A percentile compares a stretch with the other conserved stretches of the same genome.
Conservation (phyloP, 2,329 filamentous ascomycete genomes). For the Hypoxylon sp. region DNA sequence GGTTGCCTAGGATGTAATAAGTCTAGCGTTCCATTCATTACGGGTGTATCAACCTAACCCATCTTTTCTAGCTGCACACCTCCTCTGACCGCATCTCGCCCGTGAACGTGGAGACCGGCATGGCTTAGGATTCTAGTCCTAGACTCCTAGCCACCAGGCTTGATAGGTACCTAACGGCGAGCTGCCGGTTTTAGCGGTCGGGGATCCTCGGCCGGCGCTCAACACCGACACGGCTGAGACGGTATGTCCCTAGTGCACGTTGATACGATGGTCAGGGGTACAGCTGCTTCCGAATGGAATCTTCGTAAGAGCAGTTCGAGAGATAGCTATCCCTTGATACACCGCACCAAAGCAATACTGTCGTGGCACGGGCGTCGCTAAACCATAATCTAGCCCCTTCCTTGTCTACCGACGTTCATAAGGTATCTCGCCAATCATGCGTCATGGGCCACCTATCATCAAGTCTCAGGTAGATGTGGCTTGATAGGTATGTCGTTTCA, state of each 20-base stretch:
- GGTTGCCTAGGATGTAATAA: conserved; percentile 33
- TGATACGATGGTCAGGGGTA: conserved; percentile 31
- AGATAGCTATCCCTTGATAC: conserved; percentile 22
- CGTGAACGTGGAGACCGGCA: conserved; percentile 15
- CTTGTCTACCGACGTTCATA: background rate
- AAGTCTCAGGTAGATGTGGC: conserved; percentile 23
- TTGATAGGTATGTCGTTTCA: conserved; percentile 25
- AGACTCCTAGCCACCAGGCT: conserved; percentile 21
- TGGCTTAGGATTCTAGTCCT: conserved; percentile 24
- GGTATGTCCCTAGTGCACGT: conserved; percentile 21
- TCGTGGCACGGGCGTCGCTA: conserved; percentile 28
- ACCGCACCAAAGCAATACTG: conserved; percentile 27
- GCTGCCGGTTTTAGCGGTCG: conserved; percentile 42
- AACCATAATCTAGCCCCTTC: conserved; percentile 29
- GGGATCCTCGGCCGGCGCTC: conserved; percentile 35
- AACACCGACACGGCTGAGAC: conserved; percentile 39
- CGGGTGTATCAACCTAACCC: conserved; percentile 10
- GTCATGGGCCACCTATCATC: background rate
- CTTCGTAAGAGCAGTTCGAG: conserved; percentile 18
- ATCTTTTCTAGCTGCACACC: conserved; percentile 23
- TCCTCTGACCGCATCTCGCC: conserved; percentile 34
- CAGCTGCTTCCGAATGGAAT: conserved; percentile 19
- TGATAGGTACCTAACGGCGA: conserved; percentile 39
- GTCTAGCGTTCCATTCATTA: conserved; percentile 26
- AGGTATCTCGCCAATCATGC: background rate